Evolutionary conservation across 1,284 basidiomycete genomes (phyloP), one percentile per base, ranked within the genome.

Genomic region (Cutaneotrichosporon daszewskae): DNA sequence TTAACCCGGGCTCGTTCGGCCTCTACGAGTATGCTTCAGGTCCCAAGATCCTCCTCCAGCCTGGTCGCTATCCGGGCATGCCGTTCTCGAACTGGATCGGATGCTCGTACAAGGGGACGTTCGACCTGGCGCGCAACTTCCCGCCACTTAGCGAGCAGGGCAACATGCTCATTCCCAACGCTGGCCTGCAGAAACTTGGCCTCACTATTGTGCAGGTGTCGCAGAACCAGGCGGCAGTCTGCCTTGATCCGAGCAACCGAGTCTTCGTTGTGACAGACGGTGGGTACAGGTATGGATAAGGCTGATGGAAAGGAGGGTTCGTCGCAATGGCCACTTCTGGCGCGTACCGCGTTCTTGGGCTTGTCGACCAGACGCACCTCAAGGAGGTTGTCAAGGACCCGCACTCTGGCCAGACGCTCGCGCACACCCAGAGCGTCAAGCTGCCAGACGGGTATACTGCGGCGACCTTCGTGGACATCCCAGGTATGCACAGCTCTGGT

Each of bases 201-300:
- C 37, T 50, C 8, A 50, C 48, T 12, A 40, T 50, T 16, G 40
- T 50, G 2, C 48, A 50, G 31, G 48, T 50, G 10, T 38, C 48
- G 26, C 48, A 50, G 37, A 50, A 50, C 36, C 48, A 50, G 40
- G 48, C 48, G 1, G 48, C 48, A 2, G 48, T 50, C 2, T 50
- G 48, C 26, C 36, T 50, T 35, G 48, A 50, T 34, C 48, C 48
- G 9, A 43, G 46, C 28, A 45, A 37, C 37, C 43, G 44, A 17
- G 48, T 50, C 8, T 50, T 50, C 20, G 48, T 50, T 25, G 44
- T 50, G 19, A 11, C 40, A 8, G 44, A 50, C 26, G 40, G 44
- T 20, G n/a, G n/a, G n/a, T n/a, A n/a, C n/a, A n/a, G n/a, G n/a
- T n/a, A n/a, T n/a, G n/a, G n/a, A n/a, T n/a, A n/a, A n/a, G n/a